Base-by-base conservation (phyloP, 1,284 basidiomycete genomes). In the Cutaneotrichosporon spelunceum region DNA sequence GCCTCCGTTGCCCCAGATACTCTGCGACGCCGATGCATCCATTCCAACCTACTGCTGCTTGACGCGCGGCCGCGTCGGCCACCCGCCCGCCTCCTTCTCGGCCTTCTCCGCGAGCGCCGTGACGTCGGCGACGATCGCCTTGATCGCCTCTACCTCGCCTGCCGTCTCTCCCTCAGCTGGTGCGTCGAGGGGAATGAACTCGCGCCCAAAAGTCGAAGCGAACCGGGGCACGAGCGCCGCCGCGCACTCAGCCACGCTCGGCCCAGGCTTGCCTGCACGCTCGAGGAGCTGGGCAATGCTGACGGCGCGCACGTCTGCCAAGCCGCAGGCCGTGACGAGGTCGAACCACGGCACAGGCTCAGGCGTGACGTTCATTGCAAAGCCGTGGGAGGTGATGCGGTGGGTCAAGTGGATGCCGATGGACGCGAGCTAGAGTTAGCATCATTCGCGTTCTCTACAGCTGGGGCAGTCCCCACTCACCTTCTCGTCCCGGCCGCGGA, bases 351-450 rank as follows among this genome's bases (percentile, higher is more conserved):
- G 71, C 19, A 86, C 75, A 2, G 91, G 91, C 66, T 93, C 87
- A 19, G 80, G 78, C 1, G 91, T 92, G 62, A 98, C 82, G 77
- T 99, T 99, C 74, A 98, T 81, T 2, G 94, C 87, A 77, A 99
- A 97, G 0, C 96, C 96, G 75, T 99, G 96, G 23, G 88, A 90
- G 34, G 93, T 93, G 62, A 99, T 84, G 36, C 95, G 85, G 73
- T 98, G 93, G 54, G 93, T 87, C 44, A 99, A 88, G 78, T 98
- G 94, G 56, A 99, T 92, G 53, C 96, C 96, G 62, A 99, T 95
- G 63, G 92, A 95, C 9, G 87, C 91, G 68, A 99, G 84, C 80
- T 99, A 93, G 49, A 90, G 86, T 44, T 90, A 90, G 4, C 16
- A n/a, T 8, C 23, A 23, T 23, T 10, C 24, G 24, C 48, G 30